phyloP scores from a whole-genome alignment of 2,329 filamentous ascomycete species.

The Alternaria longipes region DNA sequence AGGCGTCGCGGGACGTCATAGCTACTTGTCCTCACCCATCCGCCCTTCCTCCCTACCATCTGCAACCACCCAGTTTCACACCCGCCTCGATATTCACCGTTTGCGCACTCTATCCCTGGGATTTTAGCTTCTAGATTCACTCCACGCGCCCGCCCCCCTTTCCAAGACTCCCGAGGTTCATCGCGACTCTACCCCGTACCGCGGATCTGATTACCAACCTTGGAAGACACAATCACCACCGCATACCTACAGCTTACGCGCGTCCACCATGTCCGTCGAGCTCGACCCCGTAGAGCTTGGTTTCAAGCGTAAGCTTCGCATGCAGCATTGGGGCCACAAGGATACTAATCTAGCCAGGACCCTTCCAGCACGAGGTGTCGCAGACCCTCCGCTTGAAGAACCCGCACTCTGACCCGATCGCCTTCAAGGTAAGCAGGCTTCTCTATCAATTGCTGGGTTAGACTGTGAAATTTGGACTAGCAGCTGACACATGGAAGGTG shows the following conservation, averaged over 20 bases:
- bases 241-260: conserved; percentile 18
- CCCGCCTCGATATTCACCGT: conserved; percentile 1
- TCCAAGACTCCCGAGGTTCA: conserved; percentile 17
- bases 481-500: conserved; percentile 67
- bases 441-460: not conserved
- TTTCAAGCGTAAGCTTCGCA: conserved; percentile 79
- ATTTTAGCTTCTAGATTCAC: conserved; percentile 1
- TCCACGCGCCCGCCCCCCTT: conserved; percentile 13
- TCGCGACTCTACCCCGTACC: conserved; percentile 26
- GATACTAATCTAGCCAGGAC: conserved; percentile 57
- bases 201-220: conserved; percentile 43
- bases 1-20: conserved; percentile 32
- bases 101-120: conserved; percentile 6
- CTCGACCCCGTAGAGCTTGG: conserved; percentile 90
- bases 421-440: conserved; percentile 68
- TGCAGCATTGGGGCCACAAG: not conserved
- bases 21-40: conserved; percentile 19
- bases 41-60: conserved; percentile 16
- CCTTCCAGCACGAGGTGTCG: conserved; percentile 71
- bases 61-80: conserved; percentile 18
- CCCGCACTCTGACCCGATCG: conserved; percentile 65
- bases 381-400: conserved; percentile 69
- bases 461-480: not conserved
- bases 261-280: conserved; percentile 84
- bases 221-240: conserved; percentile 23